phyloP scores from a whole-genome alignment of 208 protist genomes.

The Trypanosoma brucei region DNA sequence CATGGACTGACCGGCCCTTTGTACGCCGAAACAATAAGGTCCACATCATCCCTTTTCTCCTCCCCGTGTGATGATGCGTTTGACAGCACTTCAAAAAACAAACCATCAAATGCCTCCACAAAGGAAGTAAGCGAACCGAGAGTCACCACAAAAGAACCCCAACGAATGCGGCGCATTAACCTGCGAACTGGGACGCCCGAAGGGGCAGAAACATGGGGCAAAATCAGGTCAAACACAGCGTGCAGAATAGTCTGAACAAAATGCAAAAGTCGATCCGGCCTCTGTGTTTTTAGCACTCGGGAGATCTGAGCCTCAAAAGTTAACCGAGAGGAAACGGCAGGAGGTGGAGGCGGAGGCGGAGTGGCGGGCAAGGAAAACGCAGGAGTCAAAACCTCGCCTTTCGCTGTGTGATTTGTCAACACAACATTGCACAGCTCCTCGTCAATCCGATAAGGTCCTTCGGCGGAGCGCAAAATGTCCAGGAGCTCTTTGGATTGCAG shows the following conservation, averaged over 20 bases:
- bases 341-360: background rate
- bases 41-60: background rate
- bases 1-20: slow-evolving; percentile 22
- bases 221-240: slow-evolving; percentile 26
- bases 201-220: slow-evolving; percentile 14
- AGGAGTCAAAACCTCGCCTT: slow-evolving; percentile 3
- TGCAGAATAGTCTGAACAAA: slow-evolving; percentile 25
- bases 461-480: slow-evolving; percentile 6
- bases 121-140: slow-evolving; percentile 26
- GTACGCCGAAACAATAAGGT: slow-evolving; percentile 15
- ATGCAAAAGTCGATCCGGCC: slow-evolving; percentile 11
- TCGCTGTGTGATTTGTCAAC: slow-evolving; percentile 1
- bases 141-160: slow-evolving; percentile 14
- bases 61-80: background rate
- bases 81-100: slow-evolving; percentile 30
- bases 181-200: slow-evolving; percentile 19
- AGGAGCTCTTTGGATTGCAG: slow-evolving; percentile 10
- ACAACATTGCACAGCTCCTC: background rate
- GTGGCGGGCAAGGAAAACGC: background rate
- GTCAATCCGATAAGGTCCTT: background rate
- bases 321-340: background rate
- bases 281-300: slow-evolving; percentile 12
- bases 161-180: slow-evolving; percentile 22
- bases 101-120: slow-evolving; percentile 28
- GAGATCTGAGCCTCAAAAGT: slow-evolving; percentile 21